These are phyloP conservation scores for Blastocystis sp. DNA, from an alignment of 352 stramenopile genomes.

Conservation along the genomic window DNA sequence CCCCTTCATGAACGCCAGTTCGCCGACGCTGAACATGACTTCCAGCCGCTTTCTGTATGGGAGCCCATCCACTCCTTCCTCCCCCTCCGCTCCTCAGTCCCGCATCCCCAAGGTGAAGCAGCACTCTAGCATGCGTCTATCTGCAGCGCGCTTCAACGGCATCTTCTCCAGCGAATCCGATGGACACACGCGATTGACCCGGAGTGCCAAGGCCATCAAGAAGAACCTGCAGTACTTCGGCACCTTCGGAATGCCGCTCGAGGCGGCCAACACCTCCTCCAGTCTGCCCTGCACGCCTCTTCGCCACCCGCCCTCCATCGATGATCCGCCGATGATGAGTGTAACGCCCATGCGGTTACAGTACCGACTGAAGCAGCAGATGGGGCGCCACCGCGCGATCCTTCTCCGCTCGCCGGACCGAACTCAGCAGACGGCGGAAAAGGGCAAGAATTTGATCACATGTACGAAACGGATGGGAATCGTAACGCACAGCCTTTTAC, in stretches of 20 bases:
- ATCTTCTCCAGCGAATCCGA: background rate
- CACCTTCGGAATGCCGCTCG: constrained; percentile 36
- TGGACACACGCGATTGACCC: background rate
- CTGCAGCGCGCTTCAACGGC: constrained; percentile 21
- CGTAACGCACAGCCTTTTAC: background rate
- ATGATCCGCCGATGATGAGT: background rate
- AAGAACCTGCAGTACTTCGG: constrained; percentile 44
- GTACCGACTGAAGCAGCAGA: constrained; percentile 62
- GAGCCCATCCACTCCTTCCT: background rate
- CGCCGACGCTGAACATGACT: background rate
- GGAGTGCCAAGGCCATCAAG: background rate
- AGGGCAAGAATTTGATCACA: background rate
- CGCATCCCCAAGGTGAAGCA: background rate
- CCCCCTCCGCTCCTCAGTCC: background rate
- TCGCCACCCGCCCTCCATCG: background rate
- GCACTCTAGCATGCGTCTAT: background rate
- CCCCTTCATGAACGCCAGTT: background rate
- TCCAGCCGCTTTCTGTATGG: background rate
- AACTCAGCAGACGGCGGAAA: background rate
- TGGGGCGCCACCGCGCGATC: background rate
- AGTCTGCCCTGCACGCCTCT: constrained; percentile 52
- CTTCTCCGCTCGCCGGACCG: constrained; percentile 23
- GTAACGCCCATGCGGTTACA: constrained; percentile 64
- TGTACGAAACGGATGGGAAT: background rate
- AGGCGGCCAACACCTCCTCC: background rate